Conservation (phyloP, 768 basidiomycete species). For the Lactarius sanguifluus region DNA sequence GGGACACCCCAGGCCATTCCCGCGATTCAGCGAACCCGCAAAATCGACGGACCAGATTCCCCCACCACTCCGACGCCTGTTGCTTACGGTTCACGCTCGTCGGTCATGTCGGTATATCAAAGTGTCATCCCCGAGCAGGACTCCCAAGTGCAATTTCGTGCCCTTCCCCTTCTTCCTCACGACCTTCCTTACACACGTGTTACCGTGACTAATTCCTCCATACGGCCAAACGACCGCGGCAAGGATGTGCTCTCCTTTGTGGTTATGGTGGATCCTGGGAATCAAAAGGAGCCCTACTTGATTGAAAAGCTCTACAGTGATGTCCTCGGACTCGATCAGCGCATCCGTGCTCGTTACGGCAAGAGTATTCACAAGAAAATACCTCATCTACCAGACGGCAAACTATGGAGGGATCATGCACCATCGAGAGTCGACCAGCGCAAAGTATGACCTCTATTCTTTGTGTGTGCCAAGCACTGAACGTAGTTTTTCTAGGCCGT, state of each 20-base stretch:
- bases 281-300: constrained; percentile 71
- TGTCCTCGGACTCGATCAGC: constrained; percentile 82
- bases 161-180: constrained; percentile 62
- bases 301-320: constrained; percentile 95
- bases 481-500: constrained; percentile 47
- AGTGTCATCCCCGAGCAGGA: constrained; percentile 32
- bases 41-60: constrained; percentile 29
- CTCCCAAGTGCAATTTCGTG: constrained; percentile 55
- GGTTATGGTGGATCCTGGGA: constrained; percentile 69
- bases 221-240: constrained; percentile 85
- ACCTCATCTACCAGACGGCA: constrained; percentile 81
- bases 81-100: constrained; percentile 22
- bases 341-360: constrained; percentile 56
- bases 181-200: constrained; percentile 76
- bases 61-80: constrained; percentile 28
- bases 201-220: constrained; percentile 75
- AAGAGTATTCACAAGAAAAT: constrained; percentile 78
- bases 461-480: constrained; percentile 20
- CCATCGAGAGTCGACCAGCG: constrained; percentile 96
- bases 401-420: constrained; percentile 95
- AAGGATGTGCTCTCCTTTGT: constrained; percentile 92
- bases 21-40: constrained; percentile 12
- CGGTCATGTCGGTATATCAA: constrained; percentile 24
- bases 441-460: constrained; percentile 59
- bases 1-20: constrained; percentile 12